Evolutionary conservation across 1,284 basidiomycete species (phyloP).

Genomic region (Gomphus sp.): DNA sequence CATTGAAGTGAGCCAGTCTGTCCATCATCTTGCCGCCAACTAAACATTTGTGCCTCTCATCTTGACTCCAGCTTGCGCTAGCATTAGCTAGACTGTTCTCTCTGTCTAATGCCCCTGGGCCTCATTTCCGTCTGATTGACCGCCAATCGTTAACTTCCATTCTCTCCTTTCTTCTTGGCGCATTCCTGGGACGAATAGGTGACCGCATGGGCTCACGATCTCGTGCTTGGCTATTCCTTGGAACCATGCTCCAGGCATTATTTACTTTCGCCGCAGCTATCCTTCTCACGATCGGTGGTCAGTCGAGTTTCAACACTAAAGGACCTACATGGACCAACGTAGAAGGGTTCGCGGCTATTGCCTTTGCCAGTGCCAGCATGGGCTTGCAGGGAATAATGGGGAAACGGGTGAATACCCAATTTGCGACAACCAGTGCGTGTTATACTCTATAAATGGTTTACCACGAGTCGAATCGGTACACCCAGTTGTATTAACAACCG

Average conservation of each 20-base stretch:
- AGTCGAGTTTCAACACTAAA: conserved; percentile 31
- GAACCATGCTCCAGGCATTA: conserved; percentile 66
- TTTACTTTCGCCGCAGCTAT: conserved; percentile 68
- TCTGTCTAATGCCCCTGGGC: conserved; percentile 19
- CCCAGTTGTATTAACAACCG: conserved; percentile 64
- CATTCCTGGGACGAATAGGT: conserved; percentile 61
- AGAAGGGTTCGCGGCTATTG: conserved; percentile 59
- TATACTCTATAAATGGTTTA: neutral
- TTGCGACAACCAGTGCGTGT: conserved; percentile 65
- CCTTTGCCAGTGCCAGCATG: conserved; percentile 69
- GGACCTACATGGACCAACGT: conserved; percentile 60
- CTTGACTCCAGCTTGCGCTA: conserved; percentile 41
- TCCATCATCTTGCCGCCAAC: neutral
- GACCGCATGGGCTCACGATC: conserved; percentile 63
- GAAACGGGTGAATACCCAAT: conserved; percentile 71
- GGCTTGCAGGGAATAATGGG: conserved; percentile 78
- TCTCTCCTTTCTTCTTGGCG: conserved; percentile 63
- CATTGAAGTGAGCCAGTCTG: conserved; percentile 4
- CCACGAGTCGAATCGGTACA: neutral
- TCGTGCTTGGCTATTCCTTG: conserved; percentile 65
- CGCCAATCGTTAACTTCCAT: conserved; percentile 76
- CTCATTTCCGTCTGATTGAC: conserved; percentile 67
- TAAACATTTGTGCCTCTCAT: neutral
- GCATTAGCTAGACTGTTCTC: conserved; percentile 60
- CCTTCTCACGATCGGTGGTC: conserved; percentile 52